Evolutionary conservation across 164 flowering plant genomes (phyloP).

Genomic region (Dillenia turbinata): DNA sequence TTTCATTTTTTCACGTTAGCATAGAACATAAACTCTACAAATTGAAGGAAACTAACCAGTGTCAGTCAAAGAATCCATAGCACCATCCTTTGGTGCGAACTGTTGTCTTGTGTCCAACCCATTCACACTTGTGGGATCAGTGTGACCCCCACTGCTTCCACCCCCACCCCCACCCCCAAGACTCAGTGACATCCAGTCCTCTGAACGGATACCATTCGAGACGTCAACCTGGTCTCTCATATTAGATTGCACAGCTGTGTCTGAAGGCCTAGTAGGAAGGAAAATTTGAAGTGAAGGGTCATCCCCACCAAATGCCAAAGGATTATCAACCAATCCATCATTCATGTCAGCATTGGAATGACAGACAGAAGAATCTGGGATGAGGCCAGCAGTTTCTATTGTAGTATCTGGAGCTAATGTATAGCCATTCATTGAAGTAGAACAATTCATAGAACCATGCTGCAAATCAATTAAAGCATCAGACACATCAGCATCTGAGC

Average conservation of each 20-base stretch:
- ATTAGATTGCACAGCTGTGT: constrained; percentile 36
- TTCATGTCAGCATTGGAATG: constrained; percentile 34
- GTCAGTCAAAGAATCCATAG: constrained; percentile 52
- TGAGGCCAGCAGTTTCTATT: constrained; percentile 31
- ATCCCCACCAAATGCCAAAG: constrained; percentile 60
- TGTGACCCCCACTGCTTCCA: constrained; percentile 23
- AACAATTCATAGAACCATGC: constrained; percentile 34
- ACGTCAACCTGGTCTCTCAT: constrained; percentile 47
- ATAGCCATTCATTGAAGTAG: constrained; percentile 54
- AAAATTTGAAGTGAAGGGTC: constrained; percentile 89
- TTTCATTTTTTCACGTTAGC: too few relatives aligned
- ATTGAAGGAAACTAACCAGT: constrained; percentile 41
- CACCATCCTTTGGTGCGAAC: constrained; percentile 38
- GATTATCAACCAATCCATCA: constrained; percentile 69
- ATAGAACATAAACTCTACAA: too few relatives aligned
- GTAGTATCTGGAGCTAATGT: constrained; percentile 41
- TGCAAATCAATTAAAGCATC: constrained; percentile 51
- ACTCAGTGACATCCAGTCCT: constrained; percentile 92
- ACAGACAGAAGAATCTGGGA: constrained; percentile 42
- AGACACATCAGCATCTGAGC: constrained; percentile 54
- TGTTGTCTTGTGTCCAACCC: constrained; percentile 42
- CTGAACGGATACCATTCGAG: constrained; percentile 52
- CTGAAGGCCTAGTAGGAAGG: constrained; percentile 75
- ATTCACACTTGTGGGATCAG: constrained; percentile 36
- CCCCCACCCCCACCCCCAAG: constrained; percentile 62